phyloP scores from a whole-genome alignment of 495 filamentous ascomycete species.

The Gamarada debralockiae region DNA sequence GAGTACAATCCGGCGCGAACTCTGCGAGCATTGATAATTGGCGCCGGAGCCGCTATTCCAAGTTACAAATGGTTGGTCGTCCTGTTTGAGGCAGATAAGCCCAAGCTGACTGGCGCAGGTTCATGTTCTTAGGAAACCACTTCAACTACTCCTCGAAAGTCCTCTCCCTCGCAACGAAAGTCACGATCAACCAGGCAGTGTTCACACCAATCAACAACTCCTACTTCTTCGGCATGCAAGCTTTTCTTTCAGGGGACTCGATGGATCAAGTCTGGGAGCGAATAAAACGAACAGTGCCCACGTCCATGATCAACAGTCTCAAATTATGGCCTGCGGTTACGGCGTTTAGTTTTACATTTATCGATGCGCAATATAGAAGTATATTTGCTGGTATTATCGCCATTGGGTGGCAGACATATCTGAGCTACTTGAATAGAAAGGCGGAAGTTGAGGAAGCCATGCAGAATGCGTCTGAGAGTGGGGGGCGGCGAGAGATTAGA shows the following conservation, averaged over 20 bases:
- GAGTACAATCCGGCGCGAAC: slow-evolving; percentile 71
- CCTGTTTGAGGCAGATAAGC: not conserved
- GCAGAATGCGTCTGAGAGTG: not conserved
- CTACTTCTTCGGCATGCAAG: slow-evolving; percentile 90
- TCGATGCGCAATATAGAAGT: slow-evolving; percentile 71
- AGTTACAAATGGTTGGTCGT: slow-evolving; percentile 68
- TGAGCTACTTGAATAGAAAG: slow-evolving; percentile 74
- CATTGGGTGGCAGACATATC: slow-evolving; percentile 89
- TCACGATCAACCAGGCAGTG: slow-evolving; percentile 72
- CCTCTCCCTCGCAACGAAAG: slow-evolving; percentile 68
- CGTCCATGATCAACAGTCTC: slow-evolving; percentile 70
- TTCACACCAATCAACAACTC: slow-evolving; percentile 88
- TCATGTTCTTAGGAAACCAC: slow-evolving; percentile 70
- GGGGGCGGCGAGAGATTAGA: no score
- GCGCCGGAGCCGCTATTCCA: slow-evolving; percentile 67
- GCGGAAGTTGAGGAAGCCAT: slow-evolving; percentile 50
- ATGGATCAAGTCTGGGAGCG: slow-evolving; percentile 61
- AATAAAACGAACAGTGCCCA: slow-evolving; percentile 71
- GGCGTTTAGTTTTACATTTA: slow-evolving; percentile 81
- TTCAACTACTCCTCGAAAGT: slow-evolving; percentile 78
- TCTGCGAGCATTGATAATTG: slow-evolving; percentile 67
- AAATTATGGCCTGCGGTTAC: slow-evolving; percentile 92
- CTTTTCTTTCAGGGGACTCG: slow-evolving; percentile 53
- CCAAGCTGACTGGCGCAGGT: slow-evolving; percentile 44
- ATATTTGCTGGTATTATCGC: slow-evolving; percentile 76